Conservation (phyloP, 1,139 yeast genomes). For the Zygosaccharomyces sapae region DNA sequence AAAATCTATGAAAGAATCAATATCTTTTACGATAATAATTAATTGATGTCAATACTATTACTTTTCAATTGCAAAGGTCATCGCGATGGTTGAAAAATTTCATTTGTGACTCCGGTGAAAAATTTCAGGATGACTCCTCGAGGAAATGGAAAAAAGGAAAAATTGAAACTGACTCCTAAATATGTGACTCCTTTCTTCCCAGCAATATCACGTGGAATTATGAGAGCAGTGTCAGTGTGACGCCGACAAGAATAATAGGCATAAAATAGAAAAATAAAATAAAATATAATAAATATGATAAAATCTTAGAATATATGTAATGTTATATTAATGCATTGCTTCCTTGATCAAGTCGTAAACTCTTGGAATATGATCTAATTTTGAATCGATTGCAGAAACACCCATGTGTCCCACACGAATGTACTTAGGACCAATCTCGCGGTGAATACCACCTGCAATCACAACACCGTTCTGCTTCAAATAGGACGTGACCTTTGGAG, state of each 20-base stretch:
- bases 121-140: slow-evolving; percentile 5
- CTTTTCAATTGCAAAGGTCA: neutral
- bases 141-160: neutral
- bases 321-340: neutral
- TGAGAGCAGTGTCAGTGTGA: neutral
- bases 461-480: slow-evolving; percentile 68
- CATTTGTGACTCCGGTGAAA: too few relatives aligned
- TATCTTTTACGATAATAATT: neutral
- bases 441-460: slow-evolving; percentile 89
- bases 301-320: too few relatives aligned
- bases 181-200: neutral
- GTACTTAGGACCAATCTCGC: slow-evolving; percentile 73
- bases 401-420: slow-evolving; percentile 98
- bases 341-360: slow-evolving; percentile 39
- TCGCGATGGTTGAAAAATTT: slow-evolving; percentile 5
- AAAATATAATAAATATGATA: too few relatives aligned
- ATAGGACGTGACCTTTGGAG: slow-evolving; percentile 55
- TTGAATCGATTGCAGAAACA: slow-evolving; percentile 47
- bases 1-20: neutral
- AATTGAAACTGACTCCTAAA: slow-evolving; percentile 1
- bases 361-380: slow-evolving; percentile 39
- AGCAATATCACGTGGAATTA: slow-evolving; percentile 1
- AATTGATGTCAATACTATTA: neutral
- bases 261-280: neutral
- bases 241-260: neutral